Evolutionary conservation across 1,284 basidiomycete species (phyloP).

Genomic region (Wallemia mellicola): DNA sequence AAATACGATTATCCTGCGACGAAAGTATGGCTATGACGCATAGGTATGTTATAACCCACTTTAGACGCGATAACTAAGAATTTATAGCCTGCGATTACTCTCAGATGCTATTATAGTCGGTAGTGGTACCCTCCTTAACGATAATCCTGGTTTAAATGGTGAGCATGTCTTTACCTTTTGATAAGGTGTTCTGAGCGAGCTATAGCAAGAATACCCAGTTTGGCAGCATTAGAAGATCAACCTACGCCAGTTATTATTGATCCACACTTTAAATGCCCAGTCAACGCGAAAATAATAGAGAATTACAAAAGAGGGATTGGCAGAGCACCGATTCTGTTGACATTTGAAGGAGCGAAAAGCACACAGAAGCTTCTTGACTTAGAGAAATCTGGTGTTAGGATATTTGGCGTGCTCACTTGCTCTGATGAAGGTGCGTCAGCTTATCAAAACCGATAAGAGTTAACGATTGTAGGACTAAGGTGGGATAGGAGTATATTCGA

Average conservation of each 20-base stretch:
- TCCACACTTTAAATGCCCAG: neutral
- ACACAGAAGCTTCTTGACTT: neutral
- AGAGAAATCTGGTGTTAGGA: neutral
- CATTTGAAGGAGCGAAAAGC: neutral
- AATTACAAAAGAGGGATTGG: neutral
- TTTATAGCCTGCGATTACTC: slow-evolving; percentile 42
- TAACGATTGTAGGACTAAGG: too few species aligned
- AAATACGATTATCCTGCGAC: slow-evolving; percentile 49
- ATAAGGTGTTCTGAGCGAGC: neutral
- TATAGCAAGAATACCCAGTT: neutral
- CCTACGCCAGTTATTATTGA: neutral
- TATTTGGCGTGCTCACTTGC: neutral
- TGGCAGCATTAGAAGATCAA: neutral
- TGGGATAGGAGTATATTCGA: neutral
- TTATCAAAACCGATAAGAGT: too few species aligned
- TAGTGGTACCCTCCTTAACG: slow-evolving; percentile 62
- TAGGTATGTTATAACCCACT: slow-evolving; percentile 23
- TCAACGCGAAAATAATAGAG: neutral
- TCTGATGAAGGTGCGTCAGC: too few species aligned
- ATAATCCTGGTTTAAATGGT: slow-evolving; percentile 82
- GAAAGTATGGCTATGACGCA: slow-evolving; percentile 90
- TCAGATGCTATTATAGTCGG: slow-evolving; percentile 83
- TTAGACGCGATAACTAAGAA: neutral
- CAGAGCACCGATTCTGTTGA: neutral
- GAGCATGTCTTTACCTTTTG: neutral